phyloP scores from a whole-genome alignment of 1,284 basidiomycete species.

The Trichosporon sp. region DNA sequence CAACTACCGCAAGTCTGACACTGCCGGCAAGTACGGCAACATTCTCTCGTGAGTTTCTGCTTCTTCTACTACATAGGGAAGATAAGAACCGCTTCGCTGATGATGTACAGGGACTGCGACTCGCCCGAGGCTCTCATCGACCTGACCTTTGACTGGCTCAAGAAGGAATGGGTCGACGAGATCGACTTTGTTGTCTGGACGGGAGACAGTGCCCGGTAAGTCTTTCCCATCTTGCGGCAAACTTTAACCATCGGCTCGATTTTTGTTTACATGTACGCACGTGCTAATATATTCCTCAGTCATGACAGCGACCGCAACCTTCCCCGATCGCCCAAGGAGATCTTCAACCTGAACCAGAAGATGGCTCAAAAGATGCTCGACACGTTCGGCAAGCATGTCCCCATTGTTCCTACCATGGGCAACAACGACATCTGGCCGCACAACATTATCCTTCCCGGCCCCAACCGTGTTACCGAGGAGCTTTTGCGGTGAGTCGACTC shows the following conservation, averaged over 20 bases:
- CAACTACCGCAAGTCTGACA: not conserved
- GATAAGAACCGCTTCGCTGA: not conserved
- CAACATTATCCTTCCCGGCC: constrained; percentile 66
- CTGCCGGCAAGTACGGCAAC: constrained; percentile 25
- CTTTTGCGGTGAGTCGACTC: constrained; percentile 64
- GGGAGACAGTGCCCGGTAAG: constrained; percentile 83
- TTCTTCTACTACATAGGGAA: not conserved
- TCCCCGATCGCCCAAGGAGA: constrained; percentile 79
- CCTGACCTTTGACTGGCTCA: constrained; percentile 77
- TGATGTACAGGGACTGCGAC: constrained; percentile 74
- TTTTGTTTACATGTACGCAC: constrained; percentile 11
- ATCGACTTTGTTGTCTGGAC: constrained; percentile 94
- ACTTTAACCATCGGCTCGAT: not conserved
- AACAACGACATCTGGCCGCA: constrained; percentile 88
- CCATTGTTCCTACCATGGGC: constrained; percentile 83
- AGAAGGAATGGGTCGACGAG: constrained; percentile 75
- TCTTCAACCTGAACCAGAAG: constrained; percentile 72
- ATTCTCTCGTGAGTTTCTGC: constrained; percentile 8
- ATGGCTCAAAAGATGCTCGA: constrained; percentile 71
- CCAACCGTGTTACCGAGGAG: constrained; percentile 75
- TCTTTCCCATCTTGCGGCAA: not conserved
- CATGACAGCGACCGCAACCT: constrained; percentile 82
- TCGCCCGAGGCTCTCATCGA: constrained; percentile 77
- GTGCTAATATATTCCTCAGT: constrained; percentile 57
- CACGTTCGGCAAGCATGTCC: constrained; percentile 72